phyloP scores from a whole-genome alignment of 2,329 filamentous ascomycete species.

The Pezicula radicicola region DNA sequence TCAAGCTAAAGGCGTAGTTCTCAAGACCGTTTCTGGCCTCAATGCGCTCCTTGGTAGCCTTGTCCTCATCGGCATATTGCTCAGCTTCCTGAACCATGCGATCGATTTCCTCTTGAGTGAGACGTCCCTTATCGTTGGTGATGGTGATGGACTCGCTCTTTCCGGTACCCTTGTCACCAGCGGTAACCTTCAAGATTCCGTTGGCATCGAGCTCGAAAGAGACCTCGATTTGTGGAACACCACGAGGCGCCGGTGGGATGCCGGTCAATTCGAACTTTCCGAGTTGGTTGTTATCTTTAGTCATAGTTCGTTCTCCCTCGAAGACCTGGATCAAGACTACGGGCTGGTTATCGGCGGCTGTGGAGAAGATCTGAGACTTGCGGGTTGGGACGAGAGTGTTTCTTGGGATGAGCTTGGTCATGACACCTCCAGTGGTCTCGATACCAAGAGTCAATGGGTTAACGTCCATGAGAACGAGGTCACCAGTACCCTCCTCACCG shows the following conservation, averaged over 20 bases:
- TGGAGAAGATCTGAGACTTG: constrained; percentile 98
- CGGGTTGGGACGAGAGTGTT: constrained; percentile 93
- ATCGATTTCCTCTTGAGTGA: constrained; percentile 95
- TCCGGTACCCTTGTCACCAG: constrained; percentile 96
- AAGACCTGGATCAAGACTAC: constrained; percentile 93
- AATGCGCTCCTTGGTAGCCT: constrained; percentile 94
- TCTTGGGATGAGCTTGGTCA: constrained; percentile 94
- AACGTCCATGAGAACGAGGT: constrained; percentile 92
- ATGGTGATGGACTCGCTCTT: constrained; percentile 98
- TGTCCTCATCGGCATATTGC: constrained; percentile 99
- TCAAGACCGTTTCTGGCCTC: constrained; percentile 95
- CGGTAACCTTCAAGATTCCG: constrained; percentile 95
- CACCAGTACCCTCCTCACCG: constrained; percentile 77
- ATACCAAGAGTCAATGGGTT: constrained; percentile 96
- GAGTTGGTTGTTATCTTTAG: constrained; percentile 95
- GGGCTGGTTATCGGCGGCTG: constrained; percentile 93
- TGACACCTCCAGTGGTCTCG: constrained; percentile 94
- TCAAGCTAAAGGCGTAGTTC: constrained; percentile 98
- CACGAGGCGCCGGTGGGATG: constrained; percentile 91
- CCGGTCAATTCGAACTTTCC: constrained; percentile 98
- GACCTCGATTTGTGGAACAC: constrained; percentile 97
- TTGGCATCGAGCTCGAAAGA: constrained; percentile 98
- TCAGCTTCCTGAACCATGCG: constrained; percentile 98
- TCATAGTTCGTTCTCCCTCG: constrained; percentile 91
- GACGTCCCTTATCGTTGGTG: constrained; percentile 98